Percentiles rank a stretch among this genome's conserved stretches.
Evolutionary conservation across 257 asterid genomes (phyloP).

Genomic region (Agastache rugosa): DNA sequence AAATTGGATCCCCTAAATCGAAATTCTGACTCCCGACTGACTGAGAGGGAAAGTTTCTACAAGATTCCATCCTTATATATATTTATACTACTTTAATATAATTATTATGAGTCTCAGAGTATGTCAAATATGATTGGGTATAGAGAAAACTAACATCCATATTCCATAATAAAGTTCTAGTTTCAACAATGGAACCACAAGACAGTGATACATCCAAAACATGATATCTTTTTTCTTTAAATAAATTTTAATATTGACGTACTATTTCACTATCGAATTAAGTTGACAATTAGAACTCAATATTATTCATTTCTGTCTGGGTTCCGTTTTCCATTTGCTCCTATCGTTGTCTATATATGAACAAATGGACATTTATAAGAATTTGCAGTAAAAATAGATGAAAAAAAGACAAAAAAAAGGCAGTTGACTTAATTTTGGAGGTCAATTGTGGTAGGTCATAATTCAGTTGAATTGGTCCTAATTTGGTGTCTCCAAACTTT

Average conservation of each 20-base stretch:
- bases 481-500: conserved; percentile 30
- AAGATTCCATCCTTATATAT: too few species aligned
- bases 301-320: neutral
- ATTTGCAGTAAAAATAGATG: neutral
- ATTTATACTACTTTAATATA: too few species aligned
- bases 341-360: conserved; percentile 13
- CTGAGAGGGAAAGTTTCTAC: too few species aligned
- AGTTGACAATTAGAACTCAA: conserved; percentile 5
- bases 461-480: conserved; percentile 3
- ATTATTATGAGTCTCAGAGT: too few species aligned
- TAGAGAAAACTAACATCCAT: too few species aligned
- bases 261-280: neutral
- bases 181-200: neutral
- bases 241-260: too few species aligned
- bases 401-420: neutral
- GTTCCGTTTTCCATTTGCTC: neutral
- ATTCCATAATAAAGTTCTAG: neutral
- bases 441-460: conserved; percentile 26
- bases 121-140: too few species aligned
- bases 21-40: too few species aligned
- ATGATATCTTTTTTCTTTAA: too few species aligned
- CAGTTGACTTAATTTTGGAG: conserved; percentile 14
- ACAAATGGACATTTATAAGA: neutral
- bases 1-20: too few species aligned
- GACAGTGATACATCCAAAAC: neutral